Evolutionary conservation across 441 rosid genomes (phyloP).

Genomic region (Erodium moschatum): DNA sequence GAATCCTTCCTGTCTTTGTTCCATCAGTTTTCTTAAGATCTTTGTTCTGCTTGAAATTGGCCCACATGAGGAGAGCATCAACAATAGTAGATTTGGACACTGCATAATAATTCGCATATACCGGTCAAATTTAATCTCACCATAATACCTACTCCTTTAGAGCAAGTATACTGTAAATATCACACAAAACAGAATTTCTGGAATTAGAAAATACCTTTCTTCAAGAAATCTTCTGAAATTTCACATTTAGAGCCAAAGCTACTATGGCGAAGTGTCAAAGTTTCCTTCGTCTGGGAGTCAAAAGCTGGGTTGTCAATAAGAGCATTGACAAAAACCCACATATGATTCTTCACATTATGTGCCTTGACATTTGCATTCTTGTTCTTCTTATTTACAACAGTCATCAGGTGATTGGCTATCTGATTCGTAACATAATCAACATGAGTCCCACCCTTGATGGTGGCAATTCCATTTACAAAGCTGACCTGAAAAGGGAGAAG

Average conservation of each 20-base stretch:
- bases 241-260: conserved; percentile 93
- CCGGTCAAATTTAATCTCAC: background rate
- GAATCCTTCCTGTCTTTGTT: conserved; percentile 50
- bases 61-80: conserved; percentile 80
- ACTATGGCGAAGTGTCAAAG: conserved; percentile 87
- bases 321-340: conserved; percentile 94
- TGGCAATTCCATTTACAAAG: conserved; percentile 79
- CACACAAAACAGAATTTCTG: background rate
- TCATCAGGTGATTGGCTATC: conserved; percentile 65
- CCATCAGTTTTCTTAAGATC: conserved; percentile 93
- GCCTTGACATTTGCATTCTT: conserved; percentile 70
- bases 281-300: conserved; percentile 98
- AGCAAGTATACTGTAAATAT: background rate
- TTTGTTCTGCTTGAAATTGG: conserved; percentile 67
- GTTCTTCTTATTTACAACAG: conserved; percentile 69
- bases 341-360: conserved; percentile 73
- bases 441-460: conserved; percentile 97
- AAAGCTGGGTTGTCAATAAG: conserved; percentile 97
- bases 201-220: conserved; percentile 53
- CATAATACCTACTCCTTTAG: background rate
- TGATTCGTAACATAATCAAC: conserved; percentile 82
- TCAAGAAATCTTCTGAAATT: conserved; percentile 65
- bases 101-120: conserved; percentile 24
- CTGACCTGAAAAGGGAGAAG: conserved; percentile 52
- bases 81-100: conserved; percentile 80